Evolutionary conservation across 2,329 filamentous ascomycete genomes (phyloP).

Genomic region (Laburnicola sp.): DNA sequence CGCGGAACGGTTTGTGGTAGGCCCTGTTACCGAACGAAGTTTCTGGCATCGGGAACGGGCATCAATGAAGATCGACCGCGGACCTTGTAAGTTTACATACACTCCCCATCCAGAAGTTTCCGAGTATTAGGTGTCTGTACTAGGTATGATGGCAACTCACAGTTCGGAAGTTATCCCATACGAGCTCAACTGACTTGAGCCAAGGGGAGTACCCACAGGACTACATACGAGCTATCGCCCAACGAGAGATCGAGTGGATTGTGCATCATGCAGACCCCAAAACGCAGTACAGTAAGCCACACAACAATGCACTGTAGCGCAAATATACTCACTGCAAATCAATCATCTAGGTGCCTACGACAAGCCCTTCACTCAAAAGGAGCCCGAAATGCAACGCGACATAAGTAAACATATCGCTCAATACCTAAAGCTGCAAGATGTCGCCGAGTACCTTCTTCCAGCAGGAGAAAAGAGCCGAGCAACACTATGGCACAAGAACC

Average conservation of each 20-base stretch:
- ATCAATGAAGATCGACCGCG: constrained; percentile 42
- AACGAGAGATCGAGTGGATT: constrained; percentile 41
- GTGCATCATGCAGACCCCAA: constrained; percentile 21
- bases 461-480: neutral
- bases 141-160: too few species aligned
- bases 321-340: neutral
- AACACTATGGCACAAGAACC: neutral
- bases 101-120: neutral
- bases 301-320: too few species aligned
- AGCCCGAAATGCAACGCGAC: neutral
- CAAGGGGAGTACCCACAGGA: constrained; percentile 38
- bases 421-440: neutral
- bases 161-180: too few species aligned
- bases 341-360: neutral
- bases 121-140: too few species aligned
- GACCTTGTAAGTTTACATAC: constrained; percentile 43
- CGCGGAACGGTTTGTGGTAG: constrained; percentile 41
- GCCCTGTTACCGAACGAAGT: constrained; percentile 39
- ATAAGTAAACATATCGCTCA: neutral
- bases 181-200: neutral
- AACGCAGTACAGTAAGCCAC: neutral
- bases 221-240: constrained; percentile 28
- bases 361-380: neutral
- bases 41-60: constrained; percentile 45
- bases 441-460: neutral